These are phyloP conservation scores for Copromyces sp. DNA, from an alignment of 495 filamentous ascomycete species.

Conservation along the genomic window DNA sequence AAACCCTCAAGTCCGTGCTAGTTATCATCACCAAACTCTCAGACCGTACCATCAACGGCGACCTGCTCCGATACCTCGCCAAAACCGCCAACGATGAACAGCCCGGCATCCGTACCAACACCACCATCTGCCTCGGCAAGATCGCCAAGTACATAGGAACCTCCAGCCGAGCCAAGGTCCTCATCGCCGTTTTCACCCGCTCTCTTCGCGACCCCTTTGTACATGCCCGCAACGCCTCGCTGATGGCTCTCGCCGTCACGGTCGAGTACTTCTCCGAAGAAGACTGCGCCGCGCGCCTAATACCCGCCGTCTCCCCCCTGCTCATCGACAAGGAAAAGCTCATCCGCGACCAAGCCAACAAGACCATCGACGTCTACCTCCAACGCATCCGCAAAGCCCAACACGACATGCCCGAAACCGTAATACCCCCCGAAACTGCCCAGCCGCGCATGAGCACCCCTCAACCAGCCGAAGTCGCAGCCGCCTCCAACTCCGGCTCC, in stretches of 20 bases:
- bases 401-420: conserved; percentile 70
- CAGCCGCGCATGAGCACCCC: conserved; percentile 67
- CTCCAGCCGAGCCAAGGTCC: conserved; percentile 74
- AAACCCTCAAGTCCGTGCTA: conserved; percentile 88
- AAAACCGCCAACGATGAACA: conserved; percentile 98
- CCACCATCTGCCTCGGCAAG: conserved; percentile 91
- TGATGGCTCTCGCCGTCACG: conserved; percentile 78
- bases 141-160: conserved; percentile 81
- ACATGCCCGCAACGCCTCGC: conserved; percentile 79
- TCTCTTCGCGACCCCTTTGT: conserved; percentile 88
- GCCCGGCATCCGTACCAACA: conserved; percentile 94
- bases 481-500: conserved; percentile 28
- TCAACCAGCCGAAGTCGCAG: conserved; percentile 47
- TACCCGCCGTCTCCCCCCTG: conserved; percentile 73
- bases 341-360: conserved; percentile 81
- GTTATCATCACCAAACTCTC: conserved; percentile 78
- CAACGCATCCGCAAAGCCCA: conserved; percentile 71
- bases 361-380: conserved; percentile 83
- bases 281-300: conserved; percentile 72
- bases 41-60: conserved; percentile 87
- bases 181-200: conserved; percentile 82
- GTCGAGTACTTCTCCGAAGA: conserved; percentile 80
- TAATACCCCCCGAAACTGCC: conserved; percentile 40
- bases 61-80: conserved; percentile 80
- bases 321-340: conserved; percentile 84